Evolutionary conservation across 73 alveolate genomes (phyloP), one percentile per base, ranked within the genome.

Genomic region (Paramecium tetraurelia): DNA sequence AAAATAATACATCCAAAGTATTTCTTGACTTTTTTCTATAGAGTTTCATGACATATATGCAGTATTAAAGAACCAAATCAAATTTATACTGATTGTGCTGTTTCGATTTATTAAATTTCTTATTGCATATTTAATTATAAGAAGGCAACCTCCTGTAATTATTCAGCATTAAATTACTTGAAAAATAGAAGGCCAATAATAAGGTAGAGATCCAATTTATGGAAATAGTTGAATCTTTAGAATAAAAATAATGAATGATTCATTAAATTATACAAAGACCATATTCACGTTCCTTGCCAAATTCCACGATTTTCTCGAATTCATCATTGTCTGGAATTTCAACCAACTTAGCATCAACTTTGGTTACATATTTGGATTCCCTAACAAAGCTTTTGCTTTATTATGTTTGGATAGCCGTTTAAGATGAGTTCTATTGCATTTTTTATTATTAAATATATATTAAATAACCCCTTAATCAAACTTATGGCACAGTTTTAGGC

Each of bases 71-170:
- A 2, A 4, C 14, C 6, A 1, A 14, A 63, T 27, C 12, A 68
- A 46, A 95, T 94, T 36, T 83, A 95, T 1, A 97, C 96, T 12
- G 98, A 97, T 89, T 97, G 98, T 75, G 97, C 95, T 8, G 92
- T 92, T 95, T 98, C 98, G 98, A 77, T 96, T 98, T 72, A 95
- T 97, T 27, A 72, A 98, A 38, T 70, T 95, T 59, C 95, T 95
- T 1, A 92, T 96, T 31, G 95, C 95, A 96, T 93, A 88, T 89
- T 53, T 97, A 31, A 97, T 97, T 98, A 85, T 94, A 68, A 92
- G 77, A 85, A 86, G 33, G 59, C 70, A 31, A 43, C 90, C 48
- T 22, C 94, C 1, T 92, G 22, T 76, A 86, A 83, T 44, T 95
- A 40, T 40, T 5, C 92, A 58, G 96, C 99, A 18, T 72, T 77